Evolutionary conservation across 1,139 yeast species (phyloP).

Genomic region (Debaryomyces sp.): DNA sequence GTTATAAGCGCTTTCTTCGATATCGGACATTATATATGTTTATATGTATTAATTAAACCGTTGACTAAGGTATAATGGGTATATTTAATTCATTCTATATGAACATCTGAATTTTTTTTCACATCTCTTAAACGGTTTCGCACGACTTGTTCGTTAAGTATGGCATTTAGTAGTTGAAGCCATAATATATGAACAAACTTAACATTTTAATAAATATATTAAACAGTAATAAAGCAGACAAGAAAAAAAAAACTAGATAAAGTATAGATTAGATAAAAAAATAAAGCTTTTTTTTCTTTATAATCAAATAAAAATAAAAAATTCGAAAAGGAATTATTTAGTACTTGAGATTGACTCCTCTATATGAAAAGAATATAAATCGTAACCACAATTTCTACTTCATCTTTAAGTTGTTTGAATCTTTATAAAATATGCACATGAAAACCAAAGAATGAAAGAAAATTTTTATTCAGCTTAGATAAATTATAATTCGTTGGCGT

Average conservation of each 20-base stretch:
- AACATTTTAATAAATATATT: conserved; percentile 9
- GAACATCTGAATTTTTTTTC: conserved; percentile 1
- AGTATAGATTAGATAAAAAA: conserved; percentile 7
- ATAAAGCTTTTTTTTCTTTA: conserved; percentile 5
- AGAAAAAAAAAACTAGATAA: conserved; percentile 6
- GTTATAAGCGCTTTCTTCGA: conserved; percentile 61
- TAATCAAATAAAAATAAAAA: conserved; percentile 4
- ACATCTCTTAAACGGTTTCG: background rate
- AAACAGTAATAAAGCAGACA: conserved; percentile 9
- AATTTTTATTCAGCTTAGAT: conserved; percentile 5
- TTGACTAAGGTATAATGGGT: background rate
- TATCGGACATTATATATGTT: conserved; percentile 43
- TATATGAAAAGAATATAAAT: conserved; percentile 8
- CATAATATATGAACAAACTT: background rate
- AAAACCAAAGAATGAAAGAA: conserved; percentile 9
- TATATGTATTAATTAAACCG: background rate
- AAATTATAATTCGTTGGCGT: conserved; percentile 78
- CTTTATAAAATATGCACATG: conserved; percentile 11
- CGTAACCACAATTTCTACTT: conserved; percentile 3
- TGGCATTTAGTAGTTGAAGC: background rate
- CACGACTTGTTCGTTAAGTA: conserved; percentile 3
- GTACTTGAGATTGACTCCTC: conserved; percentile 7
- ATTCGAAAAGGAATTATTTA: conserved; percentile 1
- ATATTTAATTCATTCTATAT: background rate
- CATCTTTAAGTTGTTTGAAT: conserved; percentile 5